Percentiles rank a stretch among this genome's conserved stretches.
These are phyloP conservation scores for Saccharum hybrid DNA, from an alignment of 202 grass and related monocot genomes.

Conservation along the genomic window DNA sequence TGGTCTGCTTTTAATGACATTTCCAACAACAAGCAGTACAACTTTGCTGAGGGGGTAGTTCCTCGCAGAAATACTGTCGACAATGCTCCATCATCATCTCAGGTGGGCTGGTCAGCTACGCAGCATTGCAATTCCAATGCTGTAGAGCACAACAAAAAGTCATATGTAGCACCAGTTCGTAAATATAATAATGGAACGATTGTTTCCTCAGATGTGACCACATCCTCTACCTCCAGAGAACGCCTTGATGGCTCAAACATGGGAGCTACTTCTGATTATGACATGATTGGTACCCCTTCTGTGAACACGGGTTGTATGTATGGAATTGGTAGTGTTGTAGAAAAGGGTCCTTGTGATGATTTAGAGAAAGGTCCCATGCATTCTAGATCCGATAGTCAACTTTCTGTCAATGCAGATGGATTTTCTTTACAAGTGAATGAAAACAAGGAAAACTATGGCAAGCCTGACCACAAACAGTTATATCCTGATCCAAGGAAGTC, in stretches of 20 bases:
- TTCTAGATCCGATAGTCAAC: background rate
- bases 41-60: constrained; percentile 49
- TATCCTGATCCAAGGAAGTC: constrained; percentile 56
- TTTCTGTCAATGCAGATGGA: constrained; percentile 37
- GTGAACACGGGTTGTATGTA: no score
- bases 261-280: constrained; percentile 35
- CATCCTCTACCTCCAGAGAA: constrained; percentile 39
- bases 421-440: constrained; percentile 35
- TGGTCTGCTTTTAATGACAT: constrained; percentile 93
- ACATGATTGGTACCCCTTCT: constrained; percentile 28
- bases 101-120: constrained; percentile 54
- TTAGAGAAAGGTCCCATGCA: no score
- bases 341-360: no score
- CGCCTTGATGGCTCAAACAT: constrained; percentile 29
- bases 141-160: constrained; percentile 43
- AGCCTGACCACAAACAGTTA: constrained; percentile 34
- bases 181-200: constrained; percentile 47
- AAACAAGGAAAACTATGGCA: constrained; percentile 54
- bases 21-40: constrained; percentile 64
- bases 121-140: constrained; percentile 59
- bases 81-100: constrained; percentile 64
- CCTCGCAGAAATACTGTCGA: constrained; percentile 58
- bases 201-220: constrained; percentile 34
- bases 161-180: constrained; percentile 36
- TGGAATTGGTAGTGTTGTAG: no score